Evolutionary conservation across 805 yeast species (phyloP).

Genomic region (Pichia eremophila): DNA sequence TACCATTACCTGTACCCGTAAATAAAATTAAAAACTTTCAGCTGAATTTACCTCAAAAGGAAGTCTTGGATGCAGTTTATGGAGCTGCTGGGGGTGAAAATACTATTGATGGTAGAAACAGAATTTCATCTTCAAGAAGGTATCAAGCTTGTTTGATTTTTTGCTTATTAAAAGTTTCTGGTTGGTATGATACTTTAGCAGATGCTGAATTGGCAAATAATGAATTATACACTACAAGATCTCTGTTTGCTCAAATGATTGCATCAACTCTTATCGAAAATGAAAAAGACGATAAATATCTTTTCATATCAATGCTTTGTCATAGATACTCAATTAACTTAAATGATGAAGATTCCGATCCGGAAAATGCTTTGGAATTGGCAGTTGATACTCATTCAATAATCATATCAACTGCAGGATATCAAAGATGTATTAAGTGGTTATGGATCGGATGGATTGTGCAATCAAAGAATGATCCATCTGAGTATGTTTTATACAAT

Average conservation of each 20-base stretch:
- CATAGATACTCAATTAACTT: constrained; percentile 62
- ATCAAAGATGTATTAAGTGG: constrained; percentile 82
- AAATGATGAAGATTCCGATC: constrained; percentile 50
- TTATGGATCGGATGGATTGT: constrained; percentile 91
- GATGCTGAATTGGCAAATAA: constrained; percentile 57
- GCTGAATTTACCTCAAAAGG: constrained; percentile 49
- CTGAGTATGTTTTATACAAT: constrained; percentile 55
- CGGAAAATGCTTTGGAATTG: constrained; percentile 70
- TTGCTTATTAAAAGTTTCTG: constrained; percentile 63
- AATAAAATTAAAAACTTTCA: constrained; percentile 40
- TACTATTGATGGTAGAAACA: constrained; percentile 49
- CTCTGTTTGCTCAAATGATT: constrained; percentile 61
- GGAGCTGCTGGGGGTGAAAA: constrained; percentile 79
- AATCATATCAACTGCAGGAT: constrained; percentile 73
- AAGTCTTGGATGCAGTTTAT: constrained; percentile 50
- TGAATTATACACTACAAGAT: constrained; percentile 50
- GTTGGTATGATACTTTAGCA: constrained; percentile 64
- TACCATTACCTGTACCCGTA: constrained; percentile 55
- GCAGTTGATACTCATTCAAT: constrained; percentile 83
- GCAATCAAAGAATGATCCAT: constrained; percentile 62
- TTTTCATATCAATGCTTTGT: constrained; percentile 69
- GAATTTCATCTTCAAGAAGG: constrained; percentile 43
- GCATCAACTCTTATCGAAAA: constrained; percentile 64
- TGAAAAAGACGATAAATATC: constrained; percentile 46
- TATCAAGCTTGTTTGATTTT: constrained; percentile 64